Percentiles rank a stretch among this genome's conserved stretches.
Evolutionary conservation across 768 basidiomycete species (phyloP).

Genomic region (Tricholoma sp.): DNA sequence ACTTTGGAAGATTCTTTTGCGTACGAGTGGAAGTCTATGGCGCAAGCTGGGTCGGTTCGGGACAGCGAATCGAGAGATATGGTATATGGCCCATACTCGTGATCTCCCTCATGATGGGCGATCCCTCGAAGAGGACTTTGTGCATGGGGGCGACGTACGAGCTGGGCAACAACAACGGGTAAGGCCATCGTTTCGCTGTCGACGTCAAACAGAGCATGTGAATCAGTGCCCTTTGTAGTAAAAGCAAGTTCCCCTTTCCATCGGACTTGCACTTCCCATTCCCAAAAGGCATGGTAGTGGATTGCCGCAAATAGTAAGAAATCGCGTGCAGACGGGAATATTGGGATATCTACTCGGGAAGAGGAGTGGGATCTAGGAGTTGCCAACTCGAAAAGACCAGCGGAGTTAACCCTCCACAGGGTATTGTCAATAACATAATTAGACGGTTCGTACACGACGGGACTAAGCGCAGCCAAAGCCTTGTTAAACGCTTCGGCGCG

Average conservation of each 20-base stretch:
- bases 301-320: not conserved
- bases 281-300: not conserved
- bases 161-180: not conserved
- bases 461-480: not conserved
- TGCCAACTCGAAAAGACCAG: not conserved
- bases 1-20: constrained; percentile 16
- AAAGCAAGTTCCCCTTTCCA: not conserved
- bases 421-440: not conserved
- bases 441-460: not conserved
- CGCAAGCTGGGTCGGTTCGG: constrained; percentile 15
- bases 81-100: constrained; percentile 6
- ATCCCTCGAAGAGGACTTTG: not conserved
- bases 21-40: constrained; percentile 26
- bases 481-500: not conserved
- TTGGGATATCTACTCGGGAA: not conserved
- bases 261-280: not conserved
- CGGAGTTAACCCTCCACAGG: not conserved
- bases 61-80: constrained; percentile 15
- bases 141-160: not conserved
- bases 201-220: not conserved
- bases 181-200: not conserved
- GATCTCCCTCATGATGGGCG: not conserved
- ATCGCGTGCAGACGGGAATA: not conserved
- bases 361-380: not conserved
- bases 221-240: constrained; percentile 1